These are phyloP conservation scores for Fusarium nygamai DNA, from an alignment of 2,329 filamentous ascomycete species.

Conservation along the genomic window DNA sequence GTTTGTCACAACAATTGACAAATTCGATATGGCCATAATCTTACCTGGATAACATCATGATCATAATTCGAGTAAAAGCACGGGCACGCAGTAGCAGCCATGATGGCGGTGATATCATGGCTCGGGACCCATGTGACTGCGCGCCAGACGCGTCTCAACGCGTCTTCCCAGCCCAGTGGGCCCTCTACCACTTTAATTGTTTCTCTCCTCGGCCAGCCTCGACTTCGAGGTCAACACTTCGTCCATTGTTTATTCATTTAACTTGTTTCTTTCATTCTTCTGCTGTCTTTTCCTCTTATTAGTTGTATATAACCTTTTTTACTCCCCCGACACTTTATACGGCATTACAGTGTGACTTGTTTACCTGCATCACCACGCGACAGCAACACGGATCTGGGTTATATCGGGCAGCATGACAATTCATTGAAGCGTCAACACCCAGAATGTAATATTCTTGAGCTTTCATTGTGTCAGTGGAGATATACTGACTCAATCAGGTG, in stretches of 20 bases:
- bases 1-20: fast-evolving
- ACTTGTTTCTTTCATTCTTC: neutral
- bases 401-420: conserved; percentile 6
- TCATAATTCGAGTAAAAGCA: neutral
- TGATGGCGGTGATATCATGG: conserved; percentile 28
- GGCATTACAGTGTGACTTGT: fast-evolving
- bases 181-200: neutral
- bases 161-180: conserved; percentile 27
- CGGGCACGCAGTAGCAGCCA: neutral
- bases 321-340: fast-evolving
- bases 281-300: neutral
- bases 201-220: neutral
- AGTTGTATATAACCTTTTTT: neutral
- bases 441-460: neutral
- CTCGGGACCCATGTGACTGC: conserved; percentile 21
- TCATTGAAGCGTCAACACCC: neutral
- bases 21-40: neutral
- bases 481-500: conserved; percentile 42
- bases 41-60: neutral
- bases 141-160: conserved; percentile 28
- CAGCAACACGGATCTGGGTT: neutral
- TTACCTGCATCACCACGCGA: neutral
- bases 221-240: neutral
- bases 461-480: fast-evolving
- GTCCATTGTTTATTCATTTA: neutral